These are phyloP conservation scores for Cicer judaicum DNA, from an alignment of 306 rosid genomes.

Conservation along the genomic window DNA sequence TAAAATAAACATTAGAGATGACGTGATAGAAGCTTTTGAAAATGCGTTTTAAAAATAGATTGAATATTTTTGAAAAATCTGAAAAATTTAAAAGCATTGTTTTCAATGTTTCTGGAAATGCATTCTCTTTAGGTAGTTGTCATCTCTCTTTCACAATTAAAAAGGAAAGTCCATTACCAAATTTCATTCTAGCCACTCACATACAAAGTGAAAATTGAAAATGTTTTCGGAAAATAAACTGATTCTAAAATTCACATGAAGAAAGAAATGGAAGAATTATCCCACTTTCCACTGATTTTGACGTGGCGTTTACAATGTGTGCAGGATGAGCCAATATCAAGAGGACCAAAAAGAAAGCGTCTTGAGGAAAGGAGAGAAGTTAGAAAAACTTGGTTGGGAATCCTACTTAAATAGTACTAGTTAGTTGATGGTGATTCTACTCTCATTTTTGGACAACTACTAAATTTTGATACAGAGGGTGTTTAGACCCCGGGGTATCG, in stretches of 20 bases:
- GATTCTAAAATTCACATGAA: slow-evolving; percentile 4
- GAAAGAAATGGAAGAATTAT: not conserved
- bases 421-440: slow-evolving; percentile 36
- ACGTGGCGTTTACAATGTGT: slow-evolving; percentile 15
- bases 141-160: too few species aligned
- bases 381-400: slow-evolving; percentile 73
- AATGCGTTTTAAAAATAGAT: too few species aligned
- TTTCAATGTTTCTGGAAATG: too few species aligned
- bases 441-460: slow-evolving; percentile 35
- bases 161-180: too few species aligned
- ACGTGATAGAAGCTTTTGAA: too few species aligned
- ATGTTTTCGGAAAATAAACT: too few species aligned
- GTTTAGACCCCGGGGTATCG: slow-evolving; percentile 10
- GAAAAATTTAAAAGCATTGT: too few species aligned
- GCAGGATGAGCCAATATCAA: slow-evolving; percentile 81
- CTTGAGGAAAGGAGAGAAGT: slow-evolving; percentile 67
- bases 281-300: slow-evolving; percentile 25
- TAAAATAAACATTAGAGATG: too few species aligned
- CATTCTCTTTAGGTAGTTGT: too few species aligned
- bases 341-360: slow-evolving; percentile 70
- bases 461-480: slow-evolving; percentile 27
- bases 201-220: too few species aligned
- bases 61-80: too few species aligned
- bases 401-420: slow-evolving; percentile 47
- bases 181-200: too few species aligned